Evolutionary conservation across 163 green algal genomes (phyloP), one percentile per base, ranked within the genome.

Genomic region (Chlamydomonas reinhardtii): DNA sequence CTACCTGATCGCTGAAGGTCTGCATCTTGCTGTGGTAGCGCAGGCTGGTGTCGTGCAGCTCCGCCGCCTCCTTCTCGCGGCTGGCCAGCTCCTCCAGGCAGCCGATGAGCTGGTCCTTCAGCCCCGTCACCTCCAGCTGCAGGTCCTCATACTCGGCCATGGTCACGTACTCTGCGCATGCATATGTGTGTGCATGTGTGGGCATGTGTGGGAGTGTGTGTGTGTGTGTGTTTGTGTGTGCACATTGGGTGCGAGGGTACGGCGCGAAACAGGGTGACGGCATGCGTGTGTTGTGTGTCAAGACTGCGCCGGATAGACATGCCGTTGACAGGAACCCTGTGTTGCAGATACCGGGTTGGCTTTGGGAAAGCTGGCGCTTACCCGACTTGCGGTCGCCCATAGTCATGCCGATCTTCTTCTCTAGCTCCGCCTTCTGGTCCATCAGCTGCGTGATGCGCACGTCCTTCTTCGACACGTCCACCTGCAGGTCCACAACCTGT

Each of bases 81-180:
- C 84, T 66, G 15, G 75, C 74, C 62, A 93, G 85, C 89, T 93
- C 91, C 89, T 95, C 93, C 87, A 95, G 56, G 56, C 43, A 61
- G 31, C 48, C 59, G 16, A 87, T 81, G 73, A 95, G 88, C 91
- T 94, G 92, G 79, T 92, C 87, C 81, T 94, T 93, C 17, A 94
- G 80, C 70, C 84, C 85, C 66, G 68, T 43, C 9, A 87, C 61
- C 90, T 92, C 88, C 22, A 91, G 74, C 66, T 73, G 77, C 71
- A 91, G 17, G 16, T 88, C 84, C 59, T 94, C 90, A 59, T 94
- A 91, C 84, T 93, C 90, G 17, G 74, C 74, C 22, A 90, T 82
- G 35, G 90, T 81, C 80, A 94, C 86, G 73, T 89, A 90, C 69
- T 91, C 89, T 89, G 76, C 34, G 62, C 37, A 25, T 25, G 72